Base-by-base conservation (phyloP, 305 asterid species). In the Euphrasia arctica region DNA sequence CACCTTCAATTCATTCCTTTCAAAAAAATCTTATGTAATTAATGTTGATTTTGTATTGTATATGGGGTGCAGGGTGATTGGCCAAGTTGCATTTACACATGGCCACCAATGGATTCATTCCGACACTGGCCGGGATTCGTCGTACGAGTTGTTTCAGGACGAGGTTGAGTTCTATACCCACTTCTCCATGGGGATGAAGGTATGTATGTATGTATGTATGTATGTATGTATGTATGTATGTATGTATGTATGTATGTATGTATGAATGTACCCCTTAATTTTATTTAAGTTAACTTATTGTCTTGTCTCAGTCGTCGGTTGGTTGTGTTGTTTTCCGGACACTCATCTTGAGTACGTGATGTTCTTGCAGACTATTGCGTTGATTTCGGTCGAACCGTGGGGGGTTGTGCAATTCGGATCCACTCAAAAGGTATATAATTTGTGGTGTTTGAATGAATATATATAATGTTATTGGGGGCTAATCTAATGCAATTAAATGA, bases 361-460 rank as follows among this genome's bases (percentile, higher is more conserved):
- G 39, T 8, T 62, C 2, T 70, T 74, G 64, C 89, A 90, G 97
- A 88, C 97, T 59, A 66, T 85, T 68, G 85, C 83, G 65, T 77
- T 88, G 15, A 82, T 90, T 73, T 74, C 95, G 4, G 82, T 90
- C 25, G 95, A 88, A 65, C 80, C 82, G 1, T 69, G 81, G 68
- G 96, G 97, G 8, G 93, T 88, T 50, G 75, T 85, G 58, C 95
- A 90, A 63, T 81, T 90, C 68, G 97, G 96, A 71, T 90, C 96
- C 65, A 72, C 82, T 68, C 82, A 74, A 34, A 88, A 83, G 94
- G 96, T 88, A 18, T 70, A 57, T 79, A 60, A 58, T 4, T 67
- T 39, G 43, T 8, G 43, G 18, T 10, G 12, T 52, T 52, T 18
- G 28, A 15, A 18, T 51, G 8, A 18, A 18, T 22, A 15, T 14